phyloP scores from a whole-genome alignment of 2,329 filamentous ascomycete genomes.

The Neophaeococcomyces mojaviensis region DNA sequence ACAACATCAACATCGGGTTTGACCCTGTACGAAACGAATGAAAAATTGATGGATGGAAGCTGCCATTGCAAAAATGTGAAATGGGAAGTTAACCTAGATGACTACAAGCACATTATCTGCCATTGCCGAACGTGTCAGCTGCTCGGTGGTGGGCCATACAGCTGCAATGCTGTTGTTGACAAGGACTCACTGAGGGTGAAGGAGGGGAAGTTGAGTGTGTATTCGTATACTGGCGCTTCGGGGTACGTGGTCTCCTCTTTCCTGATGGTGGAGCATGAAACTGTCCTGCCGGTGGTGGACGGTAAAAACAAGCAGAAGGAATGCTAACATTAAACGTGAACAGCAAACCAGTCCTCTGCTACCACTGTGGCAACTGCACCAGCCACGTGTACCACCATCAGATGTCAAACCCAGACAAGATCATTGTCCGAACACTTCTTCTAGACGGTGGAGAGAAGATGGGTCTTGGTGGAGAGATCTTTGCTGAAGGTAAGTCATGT shows the following conservation, averaged over 20 bases:
- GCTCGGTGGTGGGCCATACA: slow-evolving; percentile 8
- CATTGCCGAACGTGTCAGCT: slow-evolving; percentile 12
- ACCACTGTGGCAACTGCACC: slow-evolving; percentile 32
- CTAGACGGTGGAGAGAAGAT: slow-evolving; percentile 31
- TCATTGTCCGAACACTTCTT: slow-evolving; percentile 33
- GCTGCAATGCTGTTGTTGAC: slow-evolving; percentile 9
- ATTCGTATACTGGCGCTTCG: not conserved
- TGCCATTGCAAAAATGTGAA: slow-evolving; percentile 9
- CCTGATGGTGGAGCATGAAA: too few species aligned
- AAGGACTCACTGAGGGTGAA: slow-evolving; percentile 4
- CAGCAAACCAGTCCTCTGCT: slow-evolving; percentile 23
- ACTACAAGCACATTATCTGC: slow-evolving; percentile 8
- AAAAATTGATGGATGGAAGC: slow-evolving; percentile 1
- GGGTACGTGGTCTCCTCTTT: too few species aligned
- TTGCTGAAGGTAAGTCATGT: slow-evolving; percentile 28
- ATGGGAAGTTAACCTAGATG: slow-evolving; percentile 4
- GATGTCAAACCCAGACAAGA: slow-evolving; percentile 33
- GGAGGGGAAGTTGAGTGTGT: slow-evolving; percentile 1
- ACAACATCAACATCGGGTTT: too few species aligned
- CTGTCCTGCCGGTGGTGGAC: too few species aligned
- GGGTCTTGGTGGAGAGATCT: slow-evolving; percentile 32
- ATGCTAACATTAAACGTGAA: too few species aligned
- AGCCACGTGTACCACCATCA: slow-evolving; percentile 36
- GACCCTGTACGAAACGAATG: not conserved
- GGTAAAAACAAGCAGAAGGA: too few species aligned